Conservation (phyloP, 164 flowering plant species). For the Stephania yunnanensis region DNA sequence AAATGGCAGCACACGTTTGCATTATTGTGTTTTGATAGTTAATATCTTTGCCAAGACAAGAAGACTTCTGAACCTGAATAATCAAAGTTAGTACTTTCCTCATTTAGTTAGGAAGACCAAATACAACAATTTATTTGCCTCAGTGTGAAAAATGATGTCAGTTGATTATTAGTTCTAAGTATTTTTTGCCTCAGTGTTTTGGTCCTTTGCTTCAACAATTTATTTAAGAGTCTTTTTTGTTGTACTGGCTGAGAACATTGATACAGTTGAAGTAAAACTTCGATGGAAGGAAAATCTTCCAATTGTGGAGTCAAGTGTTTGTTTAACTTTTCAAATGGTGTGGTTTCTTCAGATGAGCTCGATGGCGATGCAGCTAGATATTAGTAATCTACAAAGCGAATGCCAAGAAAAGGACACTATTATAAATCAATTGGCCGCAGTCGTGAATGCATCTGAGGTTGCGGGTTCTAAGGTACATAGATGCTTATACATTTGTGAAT, state of each 20-base stretch:
- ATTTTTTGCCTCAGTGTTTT: background rate
- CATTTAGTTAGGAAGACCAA: no score
- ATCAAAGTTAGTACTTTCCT: background rate
- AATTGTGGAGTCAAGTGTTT: background rate
- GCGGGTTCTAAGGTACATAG: constrained; percentile 51
- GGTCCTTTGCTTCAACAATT: background rate
- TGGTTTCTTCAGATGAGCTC: constrained; percentile 36
- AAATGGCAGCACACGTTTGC: background rate
- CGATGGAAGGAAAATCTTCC: background rate
- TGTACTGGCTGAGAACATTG: background rate
- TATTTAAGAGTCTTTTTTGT: background rate
- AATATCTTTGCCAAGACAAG: background rate
- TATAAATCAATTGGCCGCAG: constrained; percentile 49
- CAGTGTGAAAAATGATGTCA: background rate
- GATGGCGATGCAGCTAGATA: constrained; percentile 56
- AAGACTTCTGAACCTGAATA: background rate
- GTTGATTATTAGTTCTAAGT: background rate
- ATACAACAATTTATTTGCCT: no score
- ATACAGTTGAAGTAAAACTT: background rate
- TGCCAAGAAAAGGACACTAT: constrained; percentile 69
- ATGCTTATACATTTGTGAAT: background rate
- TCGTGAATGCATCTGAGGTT: constrained; percentile 40
- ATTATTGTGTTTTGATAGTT: background rate
- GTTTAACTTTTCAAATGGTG: background rate
- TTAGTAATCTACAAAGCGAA: constrained; percentile 52